Evolutionary conservation across 768 basidiomycete species (phyloP), one percentile per base, ranked within the genome.

Genomic region (Hortiboletus flavorubellus): DNA sequence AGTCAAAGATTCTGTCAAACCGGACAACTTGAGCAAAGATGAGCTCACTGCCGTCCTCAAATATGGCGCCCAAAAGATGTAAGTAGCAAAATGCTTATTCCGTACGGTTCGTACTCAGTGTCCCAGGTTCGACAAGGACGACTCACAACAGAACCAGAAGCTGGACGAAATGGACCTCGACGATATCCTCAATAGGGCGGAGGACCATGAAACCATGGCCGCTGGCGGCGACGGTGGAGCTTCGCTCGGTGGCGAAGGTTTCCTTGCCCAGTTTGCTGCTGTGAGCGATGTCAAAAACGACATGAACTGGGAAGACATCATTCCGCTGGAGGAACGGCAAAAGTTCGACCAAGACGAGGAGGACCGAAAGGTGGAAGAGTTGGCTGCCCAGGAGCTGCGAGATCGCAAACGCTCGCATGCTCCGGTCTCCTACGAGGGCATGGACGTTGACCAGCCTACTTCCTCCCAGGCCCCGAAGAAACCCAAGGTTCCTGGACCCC

Each of bases 301-400:
- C 74, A 93, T 96, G 85, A 93, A 73, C 65, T 99, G 97, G 97
- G 97, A 99, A 68, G 97, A 98, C 58, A 98, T 99, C 72, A 98
- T 99, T 63, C 97, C 97, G 16, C 70, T 89, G 9, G 93, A 95
- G 23, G 93, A 93, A 64, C 87, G 97, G 7, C 85, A 87, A 70
- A 86, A 83, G 68, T 83, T 87, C 42, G 93, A 93, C 56, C 80
- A 81, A 30, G 94, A 95, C 60, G 87, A 92, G 56, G 86, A 87
- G 56, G 80, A 86, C 54, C 78, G 82, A 54, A 85, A 84, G 64
- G 82, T 81, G 37, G 88, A 92, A 63, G 89, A 93, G 56, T 66
- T 85, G 54, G 80, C 76, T 46, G 75, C 86, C 8, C 82, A 85
- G 59, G 88, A 90, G 54, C 78, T 83, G 39, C 80, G 86, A 54